phyloP scores from a whole-genome alignment of 306 rosid genomes.

The Biancaea sappan region DNA sequence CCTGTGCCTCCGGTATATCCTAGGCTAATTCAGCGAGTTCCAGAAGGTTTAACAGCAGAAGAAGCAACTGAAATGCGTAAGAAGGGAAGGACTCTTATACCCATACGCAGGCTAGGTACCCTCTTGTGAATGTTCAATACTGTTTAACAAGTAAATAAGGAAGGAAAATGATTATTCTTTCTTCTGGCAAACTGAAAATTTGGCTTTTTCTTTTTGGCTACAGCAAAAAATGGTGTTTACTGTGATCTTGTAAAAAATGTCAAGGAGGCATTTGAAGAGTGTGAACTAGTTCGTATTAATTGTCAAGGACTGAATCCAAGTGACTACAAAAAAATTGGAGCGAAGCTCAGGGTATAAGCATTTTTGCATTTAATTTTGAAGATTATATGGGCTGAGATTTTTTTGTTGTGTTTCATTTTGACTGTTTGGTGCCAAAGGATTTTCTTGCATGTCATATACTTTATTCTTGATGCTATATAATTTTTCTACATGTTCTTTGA shows the following conservation, averaged over 20 bases:
- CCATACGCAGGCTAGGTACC: conserved; percentile 85
- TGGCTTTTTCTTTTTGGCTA: conserved; percentile 17
- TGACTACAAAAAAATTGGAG: conserved; percentile 88
- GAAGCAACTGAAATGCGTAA: conserved; percentile 76
- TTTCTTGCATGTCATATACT: neutral
- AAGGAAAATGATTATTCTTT: conserved; percentile 8
- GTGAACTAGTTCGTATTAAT: conserved; percentile 85
- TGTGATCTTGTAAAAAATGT: conserved; percentile 60
- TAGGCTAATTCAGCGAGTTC: conserved; percentile 60
- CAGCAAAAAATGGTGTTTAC: conserved; percentile 97
- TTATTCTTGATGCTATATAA: conserved; percentile 12
- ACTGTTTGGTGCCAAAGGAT: conserved; percentile 5
- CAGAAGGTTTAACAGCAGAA: conserved; percentile 74
- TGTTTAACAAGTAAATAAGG: neutral
- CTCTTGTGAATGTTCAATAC: conserved; percentile 15
- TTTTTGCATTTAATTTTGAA: conserved; percentile 29
- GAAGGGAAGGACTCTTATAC: conserved; percentile 70
- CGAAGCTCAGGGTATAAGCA: conserved; percentile 76
- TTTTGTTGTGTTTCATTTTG: neutral
- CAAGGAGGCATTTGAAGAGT: conserved; percentile 90
- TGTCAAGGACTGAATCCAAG: conserved; percentile 90
- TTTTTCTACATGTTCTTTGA: conserved; percentile 29
- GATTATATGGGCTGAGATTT: neutral
- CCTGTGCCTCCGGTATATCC: conserved; percentile 91
- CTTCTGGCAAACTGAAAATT: conserved; percentile 26